Base-by-base conservation (phyloP, 805 yeast species). In the Zygotorulaspora chibaensis region DNA sequence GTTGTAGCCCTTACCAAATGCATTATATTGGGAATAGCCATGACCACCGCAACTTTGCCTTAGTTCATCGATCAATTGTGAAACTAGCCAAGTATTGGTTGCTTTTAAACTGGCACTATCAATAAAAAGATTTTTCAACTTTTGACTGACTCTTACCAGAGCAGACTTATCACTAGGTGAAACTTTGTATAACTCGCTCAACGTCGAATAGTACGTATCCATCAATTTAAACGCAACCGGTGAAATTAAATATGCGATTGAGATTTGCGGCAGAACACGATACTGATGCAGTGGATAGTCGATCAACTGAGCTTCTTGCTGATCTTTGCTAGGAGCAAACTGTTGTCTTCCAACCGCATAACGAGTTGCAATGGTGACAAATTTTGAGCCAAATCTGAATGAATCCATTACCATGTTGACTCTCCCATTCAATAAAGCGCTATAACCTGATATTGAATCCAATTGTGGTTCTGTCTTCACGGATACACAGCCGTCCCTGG, bases 21-120 rank as follows among this genome's bases (percentile, higher is more conserved):
- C 96, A 53, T 87, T 80, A 68, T 90, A 90, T n/a, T 89, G 80
- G 18, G 95, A 87, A 69, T 90, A 90, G 34, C 97, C 97, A 67
- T 87, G 96, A 27, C 97, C 97, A 65, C 97, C 96, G 68, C 96
- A 89, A 2, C 95, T 76, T 69, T 90, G 97, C 70, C 97, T 79
- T 53, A 89, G 79, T 69, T 89, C 90, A 63, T 88, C 95, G 61
- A 90, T 89, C 56, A 85, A 73, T 48, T 77, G 78, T 34, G 89
- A 81, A 27, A 87, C 78, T 35, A 81, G 73, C 96, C 96, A 90
- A 33, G 97, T 90, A 52, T 83, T 79, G 30, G 95, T 81, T 3
- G 96, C 89, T 67, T 90, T 90, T 61, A 88, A 75, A 35, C 95
- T 83, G 8, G 95, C 96, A 27, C 95, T 84, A 47, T 84, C 82